These are phyloP conservation scores for Suillus cothurnatus DNA, from an alignment of 768 basidiomycete species.

Conservation along the genomic window DNA sequence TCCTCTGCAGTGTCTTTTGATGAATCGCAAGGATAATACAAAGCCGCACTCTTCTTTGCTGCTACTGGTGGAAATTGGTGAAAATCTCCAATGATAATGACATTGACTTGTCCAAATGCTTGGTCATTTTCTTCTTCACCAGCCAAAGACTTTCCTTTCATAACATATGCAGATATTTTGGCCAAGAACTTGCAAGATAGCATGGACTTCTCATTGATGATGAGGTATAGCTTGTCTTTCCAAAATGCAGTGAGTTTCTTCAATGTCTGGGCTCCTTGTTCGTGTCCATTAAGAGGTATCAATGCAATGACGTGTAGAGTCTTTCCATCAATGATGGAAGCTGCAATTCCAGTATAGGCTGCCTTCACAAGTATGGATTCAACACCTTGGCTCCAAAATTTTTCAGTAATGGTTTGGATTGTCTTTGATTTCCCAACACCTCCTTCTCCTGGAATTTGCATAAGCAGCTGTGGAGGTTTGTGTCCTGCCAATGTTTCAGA, in stretches of 20 bases:
- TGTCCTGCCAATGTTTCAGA: constrained; percentile 20
- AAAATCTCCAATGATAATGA: constrained; percentile 44
- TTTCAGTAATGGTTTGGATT: constrained; percentile 37
- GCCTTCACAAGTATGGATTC: constrained; percentile 32
- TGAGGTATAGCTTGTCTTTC: constrained; percentile 18
- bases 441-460: constrained; percentile 44
- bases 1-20: not conserved
- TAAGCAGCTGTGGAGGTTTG: constrained; percentile 31
- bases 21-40: constrained; percentile 18
- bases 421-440: constrained; percentile 47
- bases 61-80: constrained; percentile 31
- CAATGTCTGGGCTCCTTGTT: not conserved
- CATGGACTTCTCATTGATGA: constrained; percentile 47
- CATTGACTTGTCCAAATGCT: constrained; percentile 37
- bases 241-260: not conserved
- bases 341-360: constrained; percentile 44
- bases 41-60: constrained; percentile 4
- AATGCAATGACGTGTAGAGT: too few species aligned
- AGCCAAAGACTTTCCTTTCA: constrained; percentile 15
- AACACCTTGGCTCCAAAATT: constrained; percentile 25
- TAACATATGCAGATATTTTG: constrained; percentile 25
- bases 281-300: constrained; percentile 16
- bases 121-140: not conserved
- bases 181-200: constrained; percentile 27
- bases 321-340: too few species aligned